Percentiles rank a stretch among this genome's conserved stretches.
Conservation (phyloP, 2,329 filamentous ascomycete genomes). For the Stagonosporopsis rhizophila region DNA sequence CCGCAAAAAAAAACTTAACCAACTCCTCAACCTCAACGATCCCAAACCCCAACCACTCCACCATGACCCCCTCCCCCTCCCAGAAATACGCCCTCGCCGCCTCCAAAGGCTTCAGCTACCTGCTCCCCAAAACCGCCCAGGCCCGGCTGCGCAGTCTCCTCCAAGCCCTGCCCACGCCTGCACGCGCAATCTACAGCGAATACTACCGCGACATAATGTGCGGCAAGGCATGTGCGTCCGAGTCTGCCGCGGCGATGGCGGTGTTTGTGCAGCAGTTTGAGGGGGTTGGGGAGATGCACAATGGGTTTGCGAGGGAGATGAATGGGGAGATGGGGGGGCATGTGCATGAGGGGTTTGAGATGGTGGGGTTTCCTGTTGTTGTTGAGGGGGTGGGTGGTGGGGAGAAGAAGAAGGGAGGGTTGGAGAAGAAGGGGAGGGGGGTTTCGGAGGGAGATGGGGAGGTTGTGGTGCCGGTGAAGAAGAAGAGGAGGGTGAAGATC, state of each 20-base stretch:
- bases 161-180: not conserved
- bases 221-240: slow-evolving; percentile 3
- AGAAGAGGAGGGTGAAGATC: no score
- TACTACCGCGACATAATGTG: slow-evolving; percentile 14
- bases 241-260: slow-evolving; percentile 1
- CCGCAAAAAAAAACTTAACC: no score
- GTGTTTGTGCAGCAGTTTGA: slow-evolving; percentile 1
- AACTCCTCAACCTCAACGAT: not conserved
- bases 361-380: not conserved
- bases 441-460: not conserved
- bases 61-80: no score
- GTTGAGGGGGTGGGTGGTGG: no score
- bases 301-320: slow-evolving; percentile 8
- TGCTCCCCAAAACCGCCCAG: slow-evolving; percentile 6
- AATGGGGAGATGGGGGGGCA: slow-evolving; percentile 3
- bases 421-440: not conserved
- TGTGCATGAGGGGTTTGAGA: slow-evolving; percentile 4
- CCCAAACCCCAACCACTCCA: not conserved
- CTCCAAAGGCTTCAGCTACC: slow-evolving; percentile 17
- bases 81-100: slow-evolving; percentile 6
- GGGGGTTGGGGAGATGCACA: not conserved
- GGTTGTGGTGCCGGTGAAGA: no score
- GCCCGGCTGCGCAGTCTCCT: not conserved
- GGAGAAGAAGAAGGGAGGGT: not conserved
- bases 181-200: slow-evolving; percentile 8